phyloP scores from a whole-genome alignment of 2,329 filamentous ascomycete genomes.

The Colletotrichum noveboracense region DNA sequence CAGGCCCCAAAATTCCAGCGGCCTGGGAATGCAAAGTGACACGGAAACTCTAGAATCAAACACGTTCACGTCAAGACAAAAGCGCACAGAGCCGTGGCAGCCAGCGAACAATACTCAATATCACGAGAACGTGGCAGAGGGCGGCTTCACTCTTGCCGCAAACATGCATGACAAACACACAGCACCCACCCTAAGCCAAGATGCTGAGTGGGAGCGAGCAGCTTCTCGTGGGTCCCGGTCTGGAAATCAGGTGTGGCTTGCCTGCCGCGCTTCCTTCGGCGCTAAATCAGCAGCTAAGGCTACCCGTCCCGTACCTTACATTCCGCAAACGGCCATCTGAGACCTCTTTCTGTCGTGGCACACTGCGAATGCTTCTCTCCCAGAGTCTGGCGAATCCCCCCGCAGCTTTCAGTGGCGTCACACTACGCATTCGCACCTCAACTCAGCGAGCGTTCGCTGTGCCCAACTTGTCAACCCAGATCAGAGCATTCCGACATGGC shows the following conservation, averaged over 20 bases:
- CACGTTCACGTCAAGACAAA: not conserved
- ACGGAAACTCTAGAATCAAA: not conserved
- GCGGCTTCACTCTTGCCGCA: constrained; percentile 5
- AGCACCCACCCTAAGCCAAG: not conserved
- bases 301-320: constrained; percentile 14
- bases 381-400: not conserved
- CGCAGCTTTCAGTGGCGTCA: constrained; percentile 2
- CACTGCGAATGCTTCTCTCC: not conserved
- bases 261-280: constrained; percentile 1
- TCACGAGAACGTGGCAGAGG: not conserved
- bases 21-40: not conserved
- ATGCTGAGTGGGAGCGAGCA: not conserved
- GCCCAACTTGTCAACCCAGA: not conserved
- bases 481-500: not conserved
- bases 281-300: not conserved
- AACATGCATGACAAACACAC: not conserved
- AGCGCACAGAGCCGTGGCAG: not conserved
- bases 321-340: constrained; percentile 12
- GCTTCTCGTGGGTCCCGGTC: not conserved
- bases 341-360: not conserved
- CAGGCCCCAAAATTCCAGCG: not conserved
- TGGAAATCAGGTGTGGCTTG: constrained; percentile 20
- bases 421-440: not conserved
- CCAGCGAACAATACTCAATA: not conserved
- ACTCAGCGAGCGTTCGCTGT: not conserved